phyloP scores from a whole-genome alignment of 495 filamentous ascomycete genomes.

The Daldinia concentrica region DNA sequence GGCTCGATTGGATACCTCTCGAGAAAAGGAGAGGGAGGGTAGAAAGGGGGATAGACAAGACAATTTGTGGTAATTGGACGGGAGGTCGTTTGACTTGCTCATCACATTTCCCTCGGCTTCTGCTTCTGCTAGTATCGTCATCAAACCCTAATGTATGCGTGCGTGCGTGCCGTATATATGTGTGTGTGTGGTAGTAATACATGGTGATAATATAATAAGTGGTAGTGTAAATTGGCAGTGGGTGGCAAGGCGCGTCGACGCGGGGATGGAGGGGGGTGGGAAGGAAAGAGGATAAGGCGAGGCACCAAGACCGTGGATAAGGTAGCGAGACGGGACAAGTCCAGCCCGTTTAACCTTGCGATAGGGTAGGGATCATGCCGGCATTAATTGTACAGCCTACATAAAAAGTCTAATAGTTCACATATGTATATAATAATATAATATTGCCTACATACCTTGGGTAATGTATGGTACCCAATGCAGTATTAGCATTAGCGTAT shows the following conservation, averaged over 20 bases:
- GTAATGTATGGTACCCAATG: no score
- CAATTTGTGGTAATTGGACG: conserved; percentile 2
- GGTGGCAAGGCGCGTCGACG: conserved; percentile 1
- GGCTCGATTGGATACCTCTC: conserved; percentile 20
- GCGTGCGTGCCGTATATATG: no score
- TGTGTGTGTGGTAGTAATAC: no score
- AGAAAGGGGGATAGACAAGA: neutral
- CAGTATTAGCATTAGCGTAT: conserved; percentile 7
- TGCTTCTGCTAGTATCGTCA: conserved; percentile 24
- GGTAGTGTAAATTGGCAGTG: neutral
- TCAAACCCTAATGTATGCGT: conserved; percentile 2
- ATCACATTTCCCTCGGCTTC: conserved; percentile 24
- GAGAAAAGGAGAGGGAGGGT: neutral
- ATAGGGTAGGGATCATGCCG: conserved; percentile 12
- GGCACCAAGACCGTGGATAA: conserved; percentile 36
- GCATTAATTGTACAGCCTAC: conserved; percentile 26
- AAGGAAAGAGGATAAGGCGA: neutral
- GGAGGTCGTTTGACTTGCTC: conserved; percentile 9
- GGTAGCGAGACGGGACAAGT: conserved; percentile 27
- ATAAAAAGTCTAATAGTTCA: conserved; percentile 11
- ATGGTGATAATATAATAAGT: no score
- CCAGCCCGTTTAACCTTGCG: conserved; percentile 6
- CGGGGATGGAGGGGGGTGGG: neutral
- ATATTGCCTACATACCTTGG: no score
- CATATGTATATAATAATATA: no score